Base-by-base conservation (phyloP, 352 stramenopile genomes). In the Bremia lactucae region DNA sequence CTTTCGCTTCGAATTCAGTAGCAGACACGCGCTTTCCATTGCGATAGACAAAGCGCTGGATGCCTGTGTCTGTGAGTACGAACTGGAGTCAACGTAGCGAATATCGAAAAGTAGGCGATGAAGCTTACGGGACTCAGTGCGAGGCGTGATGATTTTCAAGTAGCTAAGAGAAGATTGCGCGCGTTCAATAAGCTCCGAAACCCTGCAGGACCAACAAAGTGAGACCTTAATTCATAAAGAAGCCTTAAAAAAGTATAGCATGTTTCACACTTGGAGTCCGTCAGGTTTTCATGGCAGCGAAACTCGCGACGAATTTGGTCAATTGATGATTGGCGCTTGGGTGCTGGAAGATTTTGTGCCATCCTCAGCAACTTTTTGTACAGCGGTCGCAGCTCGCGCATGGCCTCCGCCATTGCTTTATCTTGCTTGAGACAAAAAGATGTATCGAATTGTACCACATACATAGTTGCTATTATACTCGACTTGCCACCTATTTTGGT, bases 311-410 rank as follows among this genome's bases (percentile, higher is more conserved):
- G 77, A 49, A 93, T 83, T 60, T 89, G 74, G 24, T 72, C 49
- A n/a, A 90, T 16, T 16, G 73, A 83, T 21, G 51, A 19, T 35
- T 76, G 61, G 19, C 74, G 73, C 59, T 90, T 87, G 46, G 50
- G 42, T 29, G 72, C 72, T 20, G 80, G 77, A 26, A 90, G 64
- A 42, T 60, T 77, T 62, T 87, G 74, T 34, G 80, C 80, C 24
- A 90, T 50, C 26, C 67, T 61, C 57, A 93, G 57, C 41, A 93
- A 61, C 63, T 84, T 85, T 70, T 90, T 93, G 62, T 90, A 93
- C 48, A 89, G 47, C 31, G 74, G 68, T n/a, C 69, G 69, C 46
- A 86, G 36, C 54, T 82, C 69, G 19, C 58, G 46, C 14, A 46
- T 31, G 4, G 53, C 44, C 11, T 53, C 43, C 16, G 38, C 40